These are phyloP conservation scores for Nymphaea colorata DNA, from an alignment of 164 flowering plant genomes.

Conservation along the genomic window DNA sequence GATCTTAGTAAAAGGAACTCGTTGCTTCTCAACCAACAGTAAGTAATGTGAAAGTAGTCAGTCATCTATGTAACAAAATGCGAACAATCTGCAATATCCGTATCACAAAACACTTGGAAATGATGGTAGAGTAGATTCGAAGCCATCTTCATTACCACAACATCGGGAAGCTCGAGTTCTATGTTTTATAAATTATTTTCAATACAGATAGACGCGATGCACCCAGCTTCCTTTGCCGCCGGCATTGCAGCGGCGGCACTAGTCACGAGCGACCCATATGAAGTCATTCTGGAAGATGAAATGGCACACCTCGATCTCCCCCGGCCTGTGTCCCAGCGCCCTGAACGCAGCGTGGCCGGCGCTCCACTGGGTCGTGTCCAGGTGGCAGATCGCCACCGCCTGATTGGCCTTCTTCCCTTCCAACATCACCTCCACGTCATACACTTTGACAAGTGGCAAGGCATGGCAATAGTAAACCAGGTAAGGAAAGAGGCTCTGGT, in stretches of 20 bases:
- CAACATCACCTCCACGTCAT: constrained; percentile 59
- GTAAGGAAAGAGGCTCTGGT: constrained; percentile 76
- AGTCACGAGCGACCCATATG: constrained; percentile 16
- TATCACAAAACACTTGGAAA: no score
- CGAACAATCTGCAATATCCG: no score
- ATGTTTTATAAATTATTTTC: no score
- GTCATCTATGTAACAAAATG: no score
- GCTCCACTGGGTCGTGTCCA: constrained; percentile 82
- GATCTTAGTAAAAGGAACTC: no score
- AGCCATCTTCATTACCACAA: no score
- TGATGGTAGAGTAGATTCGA: no score
- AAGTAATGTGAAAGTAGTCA: no score
- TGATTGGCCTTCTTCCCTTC: constrained; percentile 31
- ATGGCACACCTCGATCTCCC: constrained; percentile 45
- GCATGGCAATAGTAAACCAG: constrained; percentile 82
- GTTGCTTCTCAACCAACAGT: no score
- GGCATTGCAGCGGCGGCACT: background rate
- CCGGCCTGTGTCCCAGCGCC: constrained; percentile 69
- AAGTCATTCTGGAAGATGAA: constrained; percentile 29
- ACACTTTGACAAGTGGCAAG: constrained; percentile 77
- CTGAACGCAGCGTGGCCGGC: constrained; percentile 61
- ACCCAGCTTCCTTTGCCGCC: no score
- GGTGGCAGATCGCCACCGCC: constrained; percentile 79
- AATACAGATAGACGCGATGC: no score
- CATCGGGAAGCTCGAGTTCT: no score